These are phyloP conservation scores for Adansonia madagascariensis DNA, from an alignment of 441 rosid species.

Conservation along the genomic window DNA sequence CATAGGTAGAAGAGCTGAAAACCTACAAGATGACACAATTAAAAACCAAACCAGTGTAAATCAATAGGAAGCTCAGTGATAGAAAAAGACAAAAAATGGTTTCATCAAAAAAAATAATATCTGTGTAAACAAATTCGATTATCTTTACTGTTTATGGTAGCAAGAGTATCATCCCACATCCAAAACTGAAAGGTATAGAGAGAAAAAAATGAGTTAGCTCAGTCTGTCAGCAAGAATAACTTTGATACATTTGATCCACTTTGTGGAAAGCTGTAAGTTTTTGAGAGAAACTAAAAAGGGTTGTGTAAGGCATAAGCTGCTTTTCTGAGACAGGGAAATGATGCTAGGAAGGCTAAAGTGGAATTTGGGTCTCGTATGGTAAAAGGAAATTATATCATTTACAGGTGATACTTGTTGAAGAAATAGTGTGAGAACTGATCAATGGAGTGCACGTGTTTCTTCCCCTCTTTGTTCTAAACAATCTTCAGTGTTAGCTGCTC, in stretches of 20 bases:
- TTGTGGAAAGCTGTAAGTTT: not conserved
- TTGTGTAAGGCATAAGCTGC: not conserved
- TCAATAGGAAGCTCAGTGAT: not conserved
- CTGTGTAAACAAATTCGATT: not conserved
- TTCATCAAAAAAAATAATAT: not conserved
- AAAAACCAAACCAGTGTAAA: not conserved
- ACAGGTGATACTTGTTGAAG: not conserved
- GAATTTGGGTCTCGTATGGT: not conserved
- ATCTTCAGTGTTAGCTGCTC: not conserved
- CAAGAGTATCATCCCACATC: not conserved
- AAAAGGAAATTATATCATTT: not conserved
- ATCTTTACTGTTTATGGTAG: conserved; percentile 1
- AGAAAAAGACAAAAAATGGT: conserved; percentile 2
- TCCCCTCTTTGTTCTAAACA: not conserved
- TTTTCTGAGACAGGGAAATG: not conserved
- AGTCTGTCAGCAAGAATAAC: not conserved
- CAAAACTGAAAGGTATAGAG: not conserved
- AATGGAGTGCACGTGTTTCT: not conserved
- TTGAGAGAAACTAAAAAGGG: not conserved
- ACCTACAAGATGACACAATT: not conserved
- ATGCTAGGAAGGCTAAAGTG: conserved; percentile 4
- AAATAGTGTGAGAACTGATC: not conserved
- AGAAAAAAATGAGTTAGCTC: not conserved
- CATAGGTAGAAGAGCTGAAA: conserved; percentile 4
- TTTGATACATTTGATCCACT: not conserved